Base-by-base conservation (phyloP, 352 stramenopile genomes). In the Globisporangium cystogenes region DNA sequence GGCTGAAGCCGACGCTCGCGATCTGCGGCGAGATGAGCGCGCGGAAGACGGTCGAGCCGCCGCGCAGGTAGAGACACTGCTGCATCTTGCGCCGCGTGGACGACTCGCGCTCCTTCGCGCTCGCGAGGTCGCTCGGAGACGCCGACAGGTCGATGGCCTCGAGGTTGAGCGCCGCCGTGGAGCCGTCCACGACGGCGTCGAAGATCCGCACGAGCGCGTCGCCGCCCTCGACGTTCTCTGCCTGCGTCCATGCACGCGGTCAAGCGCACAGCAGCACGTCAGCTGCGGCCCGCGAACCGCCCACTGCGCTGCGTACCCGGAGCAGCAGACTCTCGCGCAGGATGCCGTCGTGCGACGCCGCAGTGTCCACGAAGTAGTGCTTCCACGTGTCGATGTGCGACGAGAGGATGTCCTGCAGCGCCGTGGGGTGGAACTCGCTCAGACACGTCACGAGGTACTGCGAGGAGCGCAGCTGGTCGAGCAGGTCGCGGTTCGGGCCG, bases 301-400 rank as follows among this genome's bases (percentile, higher is more conserved):
- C n/a, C n/a, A n/a, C n/a, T n/a, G n/a, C n/a, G n/a, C n/a, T n/a
- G 26, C 26, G 26, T 29, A 87, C 79, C 53, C 67, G 64, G 4
- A 71, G 56, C 10, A 72, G 44, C 14, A 91, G 39, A 23, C 64
- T 72, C 20, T 89, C 77, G 18, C 67, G 60, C 18, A 91, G 54
- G 29, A 91, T 65, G 33, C 46, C 44, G n/a, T 87, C 75, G 50
- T 82, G 73, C 0, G 68, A 70, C 12, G 70, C 53, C 15, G 81
- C 69, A 1, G 72, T 64, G 36, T 91, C 73, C 3, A 89, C 68
- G 42, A 91, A 86, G 49, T 78, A 91, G 24, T 77, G 69, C 12
- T 61, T 61, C 80, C 80, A 91, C 1, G 70, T 70, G 23, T 84
- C 75, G 7, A 87, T 45, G 50, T 91, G 75, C 4, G 65, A 70